phyloP scores from a whole-genome alignment of 352 stramenopile genomes.

The Pythium grandisporangium region DNA sequence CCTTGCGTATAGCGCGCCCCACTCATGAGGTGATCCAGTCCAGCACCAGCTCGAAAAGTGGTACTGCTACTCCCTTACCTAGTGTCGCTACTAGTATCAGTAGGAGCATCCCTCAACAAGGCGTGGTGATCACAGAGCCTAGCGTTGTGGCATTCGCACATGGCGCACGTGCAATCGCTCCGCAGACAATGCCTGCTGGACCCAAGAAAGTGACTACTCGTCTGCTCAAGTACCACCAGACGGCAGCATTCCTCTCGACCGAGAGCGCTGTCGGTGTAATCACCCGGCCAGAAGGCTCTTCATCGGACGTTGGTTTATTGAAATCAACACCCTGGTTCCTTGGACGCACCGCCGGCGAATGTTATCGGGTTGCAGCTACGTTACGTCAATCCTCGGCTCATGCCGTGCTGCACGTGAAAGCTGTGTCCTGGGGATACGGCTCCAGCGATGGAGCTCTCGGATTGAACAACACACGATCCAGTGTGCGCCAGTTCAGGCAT shows the following conservation, averaged over 20 bases:
- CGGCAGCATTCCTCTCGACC: slow-evolving; percentile 17
- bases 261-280: slow-evolving; percentile 25
- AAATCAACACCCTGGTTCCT: slow-evolving; percentile 17
- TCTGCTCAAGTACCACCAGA: slow-evolving; percentile 38
- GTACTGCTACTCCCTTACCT: no score
- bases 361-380: slow-evolving; percentile 31
- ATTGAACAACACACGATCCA: slow-evolving; percentile 17
- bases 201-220: slow-evolving; percentile 29
- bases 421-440: slow-evolving; percentile 52
- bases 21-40: no score
- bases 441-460: slow-evolving; percentile 32
- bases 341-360: slow-evolving; percentile 16
- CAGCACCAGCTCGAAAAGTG: no score
- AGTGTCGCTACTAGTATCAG: no score
- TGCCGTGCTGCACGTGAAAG: slow-evolving; percentile 15
- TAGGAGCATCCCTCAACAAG: no score
- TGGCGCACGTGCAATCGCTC: background rate
- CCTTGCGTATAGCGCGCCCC: no score
- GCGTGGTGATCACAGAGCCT: no score
- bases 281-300: no score
- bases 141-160: no score
- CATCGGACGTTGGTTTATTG: background rate
- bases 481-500: slow-evolving; percentile 15
- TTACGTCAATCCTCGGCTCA: slow-evolving; percentile 17
- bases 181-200: background rate